phyloP scores from a whole-genome alignment of 164 flowering plant species.

The Vitis labrusca region DNA sequence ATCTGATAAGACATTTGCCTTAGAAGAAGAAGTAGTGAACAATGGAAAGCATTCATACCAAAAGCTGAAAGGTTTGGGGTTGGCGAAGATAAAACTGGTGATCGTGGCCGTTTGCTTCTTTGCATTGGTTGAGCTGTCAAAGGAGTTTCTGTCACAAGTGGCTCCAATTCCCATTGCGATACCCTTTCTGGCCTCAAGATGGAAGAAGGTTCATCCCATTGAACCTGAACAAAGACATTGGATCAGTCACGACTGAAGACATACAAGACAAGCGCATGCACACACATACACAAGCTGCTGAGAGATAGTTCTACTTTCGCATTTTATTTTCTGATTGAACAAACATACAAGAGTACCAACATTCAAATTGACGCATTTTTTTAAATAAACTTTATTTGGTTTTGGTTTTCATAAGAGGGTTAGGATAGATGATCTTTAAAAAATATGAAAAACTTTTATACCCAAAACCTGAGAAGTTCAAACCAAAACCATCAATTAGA shows the following conservation, averaged over 20 bases:
- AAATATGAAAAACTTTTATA: too few relatives aligned
- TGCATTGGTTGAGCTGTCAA: neutral
- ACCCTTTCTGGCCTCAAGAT: constrained; percentile 7
- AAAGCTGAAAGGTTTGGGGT: neutral
- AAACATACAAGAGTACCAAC: too few relatives aligned
- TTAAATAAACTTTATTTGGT: too few relatives aligned
- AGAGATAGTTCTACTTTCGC: neutral
- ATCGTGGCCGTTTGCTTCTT: constrained; percentile 1
- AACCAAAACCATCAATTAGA: neutral
- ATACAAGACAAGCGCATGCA: neutral
- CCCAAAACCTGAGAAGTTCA: too few relatives aligned
- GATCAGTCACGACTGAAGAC: neutral
- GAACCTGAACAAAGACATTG: neutral
- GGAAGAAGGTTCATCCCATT: constrained; percentile 6
- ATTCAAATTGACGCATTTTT: too few relatives aligned
- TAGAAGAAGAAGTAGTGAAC: neutral
- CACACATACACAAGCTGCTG: neutral
- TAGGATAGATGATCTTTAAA: too few relatives aligned
- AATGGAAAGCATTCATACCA: neutral
- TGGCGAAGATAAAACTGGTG: neutral
- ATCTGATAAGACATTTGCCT: neutral
- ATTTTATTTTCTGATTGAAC: neutral
- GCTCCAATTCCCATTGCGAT: constrained; percentile 4
- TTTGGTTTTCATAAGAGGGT: too few relatives aligned
- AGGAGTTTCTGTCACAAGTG: neutral